A percentile compares a stretch with the other conserved stretches of the same genome.
Conservation (phyloP, 306 rosid species). For the Mimosa pudica region DNA sequence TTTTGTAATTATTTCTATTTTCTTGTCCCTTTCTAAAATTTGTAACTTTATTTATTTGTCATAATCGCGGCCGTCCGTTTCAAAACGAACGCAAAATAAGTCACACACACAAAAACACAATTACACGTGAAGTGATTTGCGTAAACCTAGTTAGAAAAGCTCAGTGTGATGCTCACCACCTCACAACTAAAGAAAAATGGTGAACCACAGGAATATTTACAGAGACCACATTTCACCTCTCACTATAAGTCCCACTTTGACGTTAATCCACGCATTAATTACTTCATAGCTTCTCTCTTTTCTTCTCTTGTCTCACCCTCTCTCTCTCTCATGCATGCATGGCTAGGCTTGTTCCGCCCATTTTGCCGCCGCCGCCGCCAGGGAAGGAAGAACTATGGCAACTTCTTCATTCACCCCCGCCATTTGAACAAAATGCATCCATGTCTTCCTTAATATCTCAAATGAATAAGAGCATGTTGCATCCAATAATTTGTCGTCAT, state of each 20-base stretch:
- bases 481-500: constrained; percentile 24
- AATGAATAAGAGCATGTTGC: not conserved
- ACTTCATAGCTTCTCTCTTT: not conserved
- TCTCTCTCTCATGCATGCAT: constrained; percentile 41
- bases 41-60: not conserved
- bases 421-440: not conserved
- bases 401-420: not conserved
- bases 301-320: constrained; percentile 8
- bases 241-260: constrained; percentile 48
- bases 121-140: not conserved
- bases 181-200: constrained; percentile 33
- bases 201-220: constrained; percentile 35
- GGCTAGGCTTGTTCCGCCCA: constrained; percentile 52
- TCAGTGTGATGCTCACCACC: constrained; percentile 40
- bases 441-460: not conserved
- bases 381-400: constrained; percentile 31
- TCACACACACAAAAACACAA: no score
- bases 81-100: not conserved
- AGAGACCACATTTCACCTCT: constrained; percentile 23
- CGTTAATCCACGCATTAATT: constrained; percentile 53
- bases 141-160: not conserved
- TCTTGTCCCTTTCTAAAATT: no score
- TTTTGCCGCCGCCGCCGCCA: constrained; percentile 22
- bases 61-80: not conserved
- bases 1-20: no score